These are phyloP conservation scores for Penicillium turbatum DNA, from an alignment of 495 filamentous ascomycete genomes.

Conservation along the genomic window DNA sequence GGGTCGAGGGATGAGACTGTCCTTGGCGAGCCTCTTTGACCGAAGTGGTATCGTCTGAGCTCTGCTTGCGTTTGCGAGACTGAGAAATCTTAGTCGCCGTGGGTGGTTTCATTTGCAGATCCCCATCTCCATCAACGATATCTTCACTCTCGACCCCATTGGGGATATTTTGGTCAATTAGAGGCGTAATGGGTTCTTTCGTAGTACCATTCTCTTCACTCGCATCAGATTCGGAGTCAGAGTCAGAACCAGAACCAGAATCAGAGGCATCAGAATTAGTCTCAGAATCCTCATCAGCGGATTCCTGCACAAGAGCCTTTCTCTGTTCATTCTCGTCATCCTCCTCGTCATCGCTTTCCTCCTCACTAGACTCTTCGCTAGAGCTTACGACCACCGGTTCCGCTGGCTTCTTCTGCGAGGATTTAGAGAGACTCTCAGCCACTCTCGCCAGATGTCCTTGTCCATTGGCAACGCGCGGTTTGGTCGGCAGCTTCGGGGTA, in stretches of 20 bases:
- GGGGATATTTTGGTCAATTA: background rate
- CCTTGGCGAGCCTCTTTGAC: constrained; percentile 30
- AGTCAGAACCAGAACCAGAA: background rate
- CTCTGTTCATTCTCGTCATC: constrained; percentile 2
- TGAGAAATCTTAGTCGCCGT: background rate
- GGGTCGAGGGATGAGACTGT: background rate
- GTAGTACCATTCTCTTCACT: background rate
- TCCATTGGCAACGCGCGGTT: background rate
- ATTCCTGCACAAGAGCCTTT: background rate
- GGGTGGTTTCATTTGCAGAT: background rate
- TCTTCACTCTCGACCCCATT: background rate
- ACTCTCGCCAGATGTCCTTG: background rate
- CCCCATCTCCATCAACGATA: background rate
- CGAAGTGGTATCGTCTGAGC: constrained; percentile 11
- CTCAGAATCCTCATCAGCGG: background rate
- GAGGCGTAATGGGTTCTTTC: background rate
- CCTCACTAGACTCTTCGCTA: constrained; percentile 4
- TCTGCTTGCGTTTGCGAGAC: constrained; percentile 29
- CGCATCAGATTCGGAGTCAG: background rate
- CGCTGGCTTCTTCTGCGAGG: background rate
- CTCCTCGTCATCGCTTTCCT: constrained; percentile 1
- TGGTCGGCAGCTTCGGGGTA: background rate
- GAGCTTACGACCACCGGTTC: background rate
- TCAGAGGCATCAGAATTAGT: background rate
- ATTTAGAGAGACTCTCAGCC: background rate